Percentiles rank a stretch among this genome's conserved stretches.
phyloP scores from a whole-genome alignment of 805 yeast species.

The Cyberlindnera mississippiensis region DNA sequence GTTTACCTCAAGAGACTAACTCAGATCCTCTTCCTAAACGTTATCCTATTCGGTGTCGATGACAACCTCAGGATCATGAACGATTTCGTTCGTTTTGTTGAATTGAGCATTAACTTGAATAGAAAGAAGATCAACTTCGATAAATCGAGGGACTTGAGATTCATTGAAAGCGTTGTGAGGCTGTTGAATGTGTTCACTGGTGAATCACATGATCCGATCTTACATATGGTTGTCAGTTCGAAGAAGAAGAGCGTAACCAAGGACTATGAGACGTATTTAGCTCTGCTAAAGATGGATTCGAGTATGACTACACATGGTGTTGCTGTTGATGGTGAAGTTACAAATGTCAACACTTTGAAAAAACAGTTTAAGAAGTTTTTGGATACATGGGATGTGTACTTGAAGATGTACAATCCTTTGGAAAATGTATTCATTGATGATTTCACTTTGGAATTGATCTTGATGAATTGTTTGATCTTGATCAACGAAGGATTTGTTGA shows the following conservation, averaged over 20 bases:
- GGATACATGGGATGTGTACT: conserved; percentile 8
- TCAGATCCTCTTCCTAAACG: conserved; percentile 21
- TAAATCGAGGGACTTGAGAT: conserved; percentile 18
- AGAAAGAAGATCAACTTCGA: conserved; percentile 27
- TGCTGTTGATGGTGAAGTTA: conserved; percentile 7
- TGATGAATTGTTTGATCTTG: conserved; percentile 13
- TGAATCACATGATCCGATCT: conserved; percentile 1
- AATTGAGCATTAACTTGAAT: conserved; percentile 21
- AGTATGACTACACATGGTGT: conserved; percentile 7
- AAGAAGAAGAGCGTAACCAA: conserved; percentile 4
- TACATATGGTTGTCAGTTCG: background rate
- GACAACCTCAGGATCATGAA: conserved; percentile 11
- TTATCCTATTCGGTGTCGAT: conserved; percentile 17
- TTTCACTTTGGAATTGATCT: conserved; percentile 13
- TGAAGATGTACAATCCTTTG: background rate
- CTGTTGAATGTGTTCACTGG: conserved; percentile 12
- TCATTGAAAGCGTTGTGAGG: conserved; percentile 17
- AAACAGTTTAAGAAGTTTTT: conserved; percentile 11
- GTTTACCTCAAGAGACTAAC: conserved; percentile 18
- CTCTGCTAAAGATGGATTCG: conserved; percentile 9
- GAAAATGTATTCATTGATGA: conserved; percentile 15
- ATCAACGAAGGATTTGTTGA: conserved; percentile 16
- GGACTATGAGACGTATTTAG: conserved; percentile 3
- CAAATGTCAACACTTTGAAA: conserved; percentile 4
- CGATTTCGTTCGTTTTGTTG: conserved; percentile 20